These are phyloP conservation scores for Tolypocladium album DNA, from an alignment of 2,329 filamentous ascomycete species.

Conservation along the genomic window DNA sequence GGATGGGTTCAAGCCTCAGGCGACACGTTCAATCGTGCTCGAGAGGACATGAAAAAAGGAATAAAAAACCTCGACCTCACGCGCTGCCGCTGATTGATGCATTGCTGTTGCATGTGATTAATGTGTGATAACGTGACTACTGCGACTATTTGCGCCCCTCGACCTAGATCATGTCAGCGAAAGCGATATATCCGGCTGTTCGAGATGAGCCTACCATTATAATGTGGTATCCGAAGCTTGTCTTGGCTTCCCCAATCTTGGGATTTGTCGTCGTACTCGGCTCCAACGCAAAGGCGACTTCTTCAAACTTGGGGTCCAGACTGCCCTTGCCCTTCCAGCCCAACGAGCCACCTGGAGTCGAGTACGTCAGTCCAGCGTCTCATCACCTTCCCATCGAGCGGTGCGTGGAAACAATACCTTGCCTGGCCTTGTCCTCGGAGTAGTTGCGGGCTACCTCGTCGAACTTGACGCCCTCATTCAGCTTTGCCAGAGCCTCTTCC, in stretches of 20 bases:
- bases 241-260: conserved; percentile 61
- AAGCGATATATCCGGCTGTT: neutral
- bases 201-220: conserved; percentile 51
- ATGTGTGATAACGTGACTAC: conserved; percentile 1
- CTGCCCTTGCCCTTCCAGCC: conserved; percentile 64
- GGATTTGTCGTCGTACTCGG: conserved; percentile 53
- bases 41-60: conserved; percentile 29
- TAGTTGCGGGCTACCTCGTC: conserved; percentile 63
- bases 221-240: conserved; percentile 67
- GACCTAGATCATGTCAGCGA: conserved; percentile 15
- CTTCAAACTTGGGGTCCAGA: conserved; percentile 59
- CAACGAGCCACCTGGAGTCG: conserved; percentile 48
- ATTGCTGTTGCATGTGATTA: conserved; percentile 1
- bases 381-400: neutral
- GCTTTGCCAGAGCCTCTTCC: conserved; percentile 61
- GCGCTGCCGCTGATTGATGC: neutral
- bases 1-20: conserved; percentile 25
- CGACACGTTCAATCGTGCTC: conserved; percentile 23
- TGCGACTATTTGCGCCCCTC: conserved; percentile 27
- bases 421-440: conserved; percentile 67
- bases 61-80: conserved; percentile 10
- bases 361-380: neutral
- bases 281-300: conserved; percentile 59
- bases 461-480: conserved; percentile 58
- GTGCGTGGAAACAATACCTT: conserved; percentile 29